A percentile compares a stretch with the other conserved stretches of the same genome.
Evolutionary conservation across 352 stramenopile species (phyloP).

Genomic region (Phytopythium chamaehyphon): DNA sequence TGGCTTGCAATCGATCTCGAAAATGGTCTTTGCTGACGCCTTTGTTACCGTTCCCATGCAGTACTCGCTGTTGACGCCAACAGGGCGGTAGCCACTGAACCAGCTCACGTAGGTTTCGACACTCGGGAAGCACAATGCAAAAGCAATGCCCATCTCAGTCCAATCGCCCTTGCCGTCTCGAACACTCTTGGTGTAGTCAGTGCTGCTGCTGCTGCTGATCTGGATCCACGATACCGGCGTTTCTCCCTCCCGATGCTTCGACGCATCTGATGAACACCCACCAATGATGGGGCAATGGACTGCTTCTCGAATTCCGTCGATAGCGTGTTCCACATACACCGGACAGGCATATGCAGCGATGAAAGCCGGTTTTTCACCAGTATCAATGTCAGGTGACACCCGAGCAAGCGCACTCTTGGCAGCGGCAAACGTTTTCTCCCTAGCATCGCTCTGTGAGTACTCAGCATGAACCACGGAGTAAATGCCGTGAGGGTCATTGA

Average conservation of each 20-base stretch:
- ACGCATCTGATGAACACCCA: slow-evolving; percentile 77
- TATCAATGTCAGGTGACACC: slow-evolving; percentile 49
- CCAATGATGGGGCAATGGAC: slow-evolving; percentile 80
- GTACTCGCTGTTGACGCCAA: slow-evolving; percentile 67
- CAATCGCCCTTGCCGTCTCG: slow-evolving; percentile 64
- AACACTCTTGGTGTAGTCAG: slow-evolving; percentile 75
- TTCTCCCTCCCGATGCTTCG: slow-evolving; percentile 62
- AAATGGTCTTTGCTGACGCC: slow-evolving; percentile 79
- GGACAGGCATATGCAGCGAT: slow-evolving; percentile 78
- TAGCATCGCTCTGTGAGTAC: slow-evolving; percentile 76
- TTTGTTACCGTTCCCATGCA: slow-evolving; percentile 88
- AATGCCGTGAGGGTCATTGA: slow-evolving; percentile 78
- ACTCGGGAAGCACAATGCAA: slow-evolving; percentile 80
- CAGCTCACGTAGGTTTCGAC: slow-evolving; percentile 85
- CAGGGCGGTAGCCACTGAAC: slow-evolving; percentile 85
- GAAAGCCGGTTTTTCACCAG: slow-evolving; percentile 72
- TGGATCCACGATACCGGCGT: slow-evolving; percentile 80
- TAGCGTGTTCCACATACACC: slow-evolving; percentile 76
- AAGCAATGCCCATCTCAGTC: slow-evolving; percentile 80
- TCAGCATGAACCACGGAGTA: slow-evolving; percentile 80
- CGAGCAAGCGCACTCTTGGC: slow-evolving; percentile 59
- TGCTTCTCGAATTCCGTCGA: slow-evolving; percentile 77
- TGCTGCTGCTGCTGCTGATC: slow-evolving; percentile 82
- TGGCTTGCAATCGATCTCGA: slow-evolving; percentile 82
- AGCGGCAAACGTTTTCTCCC: slow-evolving; percentile 73